Conservation (phyloP, 1,284 basidiomycete genomes). For the Ustilago vetiveriae region DNA sequence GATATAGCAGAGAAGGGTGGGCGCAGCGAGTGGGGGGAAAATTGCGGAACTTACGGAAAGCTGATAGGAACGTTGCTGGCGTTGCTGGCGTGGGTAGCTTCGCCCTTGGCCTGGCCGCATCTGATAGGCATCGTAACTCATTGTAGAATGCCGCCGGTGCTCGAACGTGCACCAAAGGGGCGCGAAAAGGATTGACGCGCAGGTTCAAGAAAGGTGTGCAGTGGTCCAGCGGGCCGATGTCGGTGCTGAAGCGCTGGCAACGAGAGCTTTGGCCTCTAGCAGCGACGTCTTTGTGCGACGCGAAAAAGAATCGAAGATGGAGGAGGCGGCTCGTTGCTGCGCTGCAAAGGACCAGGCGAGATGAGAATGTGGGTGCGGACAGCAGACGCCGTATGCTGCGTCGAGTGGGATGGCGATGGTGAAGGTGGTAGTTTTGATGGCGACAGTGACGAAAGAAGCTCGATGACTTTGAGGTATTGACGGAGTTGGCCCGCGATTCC, state of each 20-base stretch:
- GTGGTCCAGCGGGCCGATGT: not conserved
- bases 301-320: too few species aligned
- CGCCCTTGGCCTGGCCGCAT: slow-evolving; percentile 20
- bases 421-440: not conserved
- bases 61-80: slow-evolving; percentile 29
- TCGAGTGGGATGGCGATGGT: not conserved
- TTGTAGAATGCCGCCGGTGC: not conserved
- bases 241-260: not conserved
- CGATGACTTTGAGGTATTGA: not conserved
- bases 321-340: too few species aligned
- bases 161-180: too few species aligned
- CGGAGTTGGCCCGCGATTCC: too few species aligned
- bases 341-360: not conserved
- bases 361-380: not conserved
- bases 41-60: slow-evolving; percentile 24
- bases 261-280: slow-evolving; percentile 2
- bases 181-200: too few species aligned
- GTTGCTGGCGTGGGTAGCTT: slow-evolving; percentile 15
- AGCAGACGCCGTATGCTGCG: not conserved
- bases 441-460: not conserved
- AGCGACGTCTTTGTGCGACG: too few species aligned
- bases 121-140: slow-evolving; percentile 36
- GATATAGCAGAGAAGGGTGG: too few species aligned
- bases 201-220: not conserved
- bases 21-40: too few species aligned